phyloP scores from a whole-genome alignment of 176 grass and related monocot species.

The Musa acuminata region DNA sequence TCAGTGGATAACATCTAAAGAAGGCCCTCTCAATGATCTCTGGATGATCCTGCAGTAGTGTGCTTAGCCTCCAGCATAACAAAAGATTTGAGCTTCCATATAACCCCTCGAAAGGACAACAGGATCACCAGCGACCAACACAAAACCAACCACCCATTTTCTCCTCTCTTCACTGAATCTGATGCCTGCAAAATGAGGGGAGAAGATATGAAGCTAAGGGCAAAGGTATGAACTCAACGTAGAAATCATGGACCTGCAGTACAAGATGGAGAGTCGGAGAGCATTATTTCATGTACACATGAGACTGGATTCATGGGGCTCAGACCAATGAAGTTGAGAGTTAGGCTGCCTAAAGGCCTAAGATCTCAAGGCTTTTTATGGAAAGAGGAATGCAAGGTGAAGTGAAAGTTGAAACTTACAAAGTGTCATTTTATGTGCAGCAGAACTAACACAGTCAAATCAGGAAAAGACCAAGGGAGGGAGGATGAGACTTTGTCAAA shows the following conservation, averaged over 20 bases:
- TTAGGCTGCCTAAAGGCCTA: not conserved
- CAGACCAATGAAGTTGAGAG: not conserved
- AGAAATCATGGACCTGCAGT: not conserved
- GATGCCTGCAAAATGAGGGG: conserved; percentile 10
- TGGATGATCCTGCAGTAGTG: conserved; percentile 30
- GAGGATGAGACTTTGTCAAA: not conserved
- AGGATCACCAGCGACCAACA: not conserved
- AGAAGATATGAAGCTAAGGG: not conserved
- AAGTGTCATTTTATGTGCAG: conserved; percentile 80
- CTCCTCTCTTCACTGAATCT: conserved; percentile 3
- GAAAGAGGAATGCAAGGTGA: conserved; percentile 17
- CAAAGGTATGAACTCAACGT: not conserved
- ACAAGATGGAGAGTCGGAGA: not conserved
- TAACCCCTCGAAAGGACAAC: not conserved
- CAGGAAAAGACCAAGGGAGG: not conserved
- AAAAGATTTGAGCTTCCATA: conserved; percentile 7
- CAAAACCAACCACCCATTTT: not conserved
- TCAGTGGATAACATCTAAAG: conserved; percentile 87
- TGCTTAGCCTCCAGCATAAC: conserved; percentile 85
- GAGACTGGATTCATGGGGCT: conserved; percentile 1
- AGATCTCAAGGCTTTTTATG: not conserved
- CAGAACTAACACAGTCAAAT: not conserved
- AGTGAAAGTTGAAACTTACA: conserved; percentile 17
- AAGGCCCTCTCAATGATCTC: conserved; percentile 38
- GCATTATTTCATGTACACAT: conserved; percentile 75